Evolutionary conservation across 768 basidiomycete species (phyloP).

Genomic region (Leccinum obscurum): DNA sequence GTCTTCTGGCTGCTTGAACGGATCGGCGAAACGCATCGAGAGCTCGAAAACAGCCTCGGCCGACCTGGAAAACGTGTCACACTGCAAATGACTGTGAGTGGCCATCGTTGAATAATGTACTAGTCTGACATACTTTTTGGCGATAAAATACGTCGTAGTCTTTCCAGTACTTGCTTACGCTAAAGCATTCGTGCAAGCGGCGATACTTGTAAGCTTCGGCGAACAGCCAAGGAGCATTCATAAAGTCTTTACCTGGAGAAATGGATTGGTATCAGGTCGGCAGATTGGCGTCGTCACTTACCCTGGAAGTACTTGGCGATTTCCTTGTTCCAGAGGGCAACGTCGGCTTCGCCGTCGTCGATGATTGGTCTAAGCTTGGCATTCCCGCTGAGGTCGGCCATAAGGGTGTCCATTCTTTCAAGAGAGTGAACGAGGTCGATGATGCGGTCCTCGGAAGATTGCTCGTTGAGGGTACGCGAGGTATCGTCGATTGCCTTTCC

Average conservation of each 20-base stretch:
- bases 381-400: constrained; percentile 83
- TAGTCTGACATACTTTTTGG: constrained; percentile 62
- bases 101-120: background rate
- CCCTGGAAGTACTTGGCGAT: constrained; percentile 94
- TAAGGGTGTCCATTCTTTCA: constrained; percentile 86
- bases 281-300: constrained; percentile 28
- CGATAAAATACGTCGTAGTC: constrained; percentile 95
- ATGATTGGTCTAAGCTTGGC: constrained; percentile 83
- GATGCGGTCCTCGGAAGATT: constrained; percentile 79
- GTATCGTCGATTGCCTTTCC: constrained; percentile 95
- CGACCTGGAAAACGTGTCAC: constrained; percentile 95
- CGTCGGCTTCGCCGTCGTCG: constrained; percentile 90
- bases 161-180: constrained; percentile 84
- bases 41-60: constrained; percentile 91
- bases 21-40: constrained; percentile 87
- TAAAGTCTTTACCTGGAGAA: constrained; percentile 74
- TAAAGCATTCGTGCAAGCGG: constrained; percentile 91
- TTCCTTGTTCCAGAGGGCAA: constrained; percentile 96
- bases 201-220: constrained; percentile 95
- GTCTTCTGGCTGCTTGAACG: constrained; percentile 62
- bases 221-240: constrained; percentile 96
- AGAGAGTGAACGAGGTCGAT: constrained; percentile 85
- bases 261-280: background rate
- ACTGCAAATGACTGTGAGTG: constrained; percentile 42
- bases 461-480: constrained; percentile 83